phyloP scores from a whole-genome alignment of 1,284 basidiomycete genomes.

The Ceratobasidium sp. region DNA sequence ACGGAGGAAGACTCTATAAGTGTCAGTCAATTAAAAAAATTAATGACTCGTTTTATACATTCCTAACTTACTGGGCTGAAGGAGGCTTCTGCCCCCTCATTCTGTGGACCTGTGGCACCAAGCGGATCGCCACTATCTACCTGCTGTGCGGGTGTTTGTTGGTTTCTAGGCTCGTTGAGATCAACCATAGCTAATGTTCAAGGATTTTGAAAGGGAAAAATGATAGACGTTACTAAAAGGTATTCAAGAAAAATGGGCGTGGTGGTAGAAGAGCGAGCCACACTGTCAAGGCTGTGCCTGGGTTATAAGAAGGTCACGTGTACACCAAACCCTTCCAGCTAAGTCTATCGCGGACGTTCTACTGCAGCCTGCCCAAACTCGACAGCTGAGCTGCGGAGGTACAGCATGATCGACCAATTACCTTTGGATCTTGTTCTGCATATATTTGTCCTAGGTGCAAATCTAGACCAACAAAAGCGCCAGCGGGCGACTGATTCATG shows the following conservation, averaged over 20 bases:
- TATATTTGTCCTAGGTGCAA: constrained; percentile 5
- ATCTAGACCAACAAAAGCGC: neutral
- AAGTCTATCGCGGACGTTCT: too few species aligned
- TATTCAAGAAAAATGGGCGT: neutral
- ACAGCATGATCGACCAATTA: neutral
- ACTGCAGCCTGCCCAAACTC: too few species aligned
- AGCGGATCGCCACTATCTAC: constrained; percentile 1
- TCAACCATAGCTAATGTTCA: neutral
- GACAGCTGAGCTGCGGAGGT: too few species aligned
- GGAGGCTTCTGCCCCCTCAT: neutral
- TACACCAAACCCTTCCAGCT: constrained; percentile 9
- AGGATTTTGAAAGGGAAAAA: neutral
- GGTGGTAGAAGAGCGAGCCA: neutral
- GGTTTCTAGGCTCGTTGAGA: neutral
- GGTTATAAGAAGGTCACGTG: constrained; percentile 6
- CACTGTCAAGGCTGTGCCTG: constrained; percentile 2
- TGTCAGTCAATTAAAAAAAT: neutral
- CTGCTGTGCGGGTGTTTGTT: neutral
- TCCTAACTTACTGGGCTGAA: constrained; percentile 9
- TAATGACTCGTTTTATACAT: neutral
- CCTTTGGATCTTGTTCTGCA: neutral
- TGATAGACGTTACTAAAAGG: neutral
- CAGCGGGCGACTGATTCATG: constrained; percentile 7
- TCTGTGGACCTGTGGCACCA: neutral
- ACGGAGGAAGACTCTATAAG: constrained; percentile 15